A percentile compares a stretch with the other conserved stretches of the same genome.
phyloP scores from a whole-genome alignment of 1,139 yeast species.

The Pichia sp. region DNA sequence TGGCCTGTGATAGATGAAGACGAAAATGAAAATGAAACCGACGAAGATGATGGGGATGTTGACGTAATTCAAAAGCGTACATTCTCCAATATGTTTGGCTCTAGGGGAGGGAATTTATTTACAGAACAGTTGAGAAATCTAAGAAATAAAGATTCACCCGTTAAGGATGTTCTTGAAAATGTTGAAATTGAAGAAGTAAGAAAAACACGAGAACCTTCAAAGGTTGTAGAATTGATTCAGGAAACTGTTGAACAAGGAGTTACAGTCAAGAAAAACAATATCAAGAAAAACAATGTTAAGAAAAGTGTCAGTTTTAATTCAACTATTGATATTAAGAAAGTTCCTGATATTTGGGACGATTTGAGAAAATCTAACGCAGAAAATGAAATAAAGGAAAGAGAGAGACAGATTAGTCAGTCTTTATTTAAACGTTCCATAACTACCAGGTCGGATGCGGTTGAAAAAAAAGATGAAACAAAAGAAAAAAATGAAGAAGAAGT shows the following conservation, averaged over 20 bases:
- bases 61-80: slow-evolving; percentile 15
- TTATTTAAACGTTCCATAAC: slow-evolving; percentile 1
- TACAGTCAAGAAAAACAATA: slow-evolving; percentile 11
- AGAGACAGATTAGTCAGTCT: not conserved
- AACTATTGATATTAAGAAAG: slow-evolving; percentile 48
- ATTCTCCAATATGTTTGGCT: slow-evolving; percentile 20
- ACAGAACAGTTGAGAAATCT: slow-evolving; percentile 22
- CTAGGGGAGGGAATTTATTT: slow-evolving; percentile 24
- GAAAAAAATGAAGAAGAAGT: slow-evolving; percentile 10
- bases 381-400: slow-evolving; percentile 5
- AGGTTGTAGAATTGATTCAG: not conserved
- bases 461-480: slow-evolving; percentile 10
- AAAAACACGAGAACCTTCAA: not conserved
- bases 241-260: not conserved
- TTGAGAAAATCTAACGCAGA: slow-evolving; percentile 29
- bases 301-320: slow-evolving; percentile 51
- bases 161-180: not conserved
- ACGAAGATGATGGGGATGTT: slow-evolving; percentile 29
- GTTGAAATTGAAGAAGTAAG: not conserved
- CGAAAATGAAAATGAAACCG: slow-evolving; percentile 22
- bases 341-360: slow-evolving; percentile 51
- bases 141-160: slow-evolving; percentile 3
- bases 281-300: slow-evolving; percentile 33
- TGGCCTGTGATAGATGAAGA: slow-evolving; percentile 20
- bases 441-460: not conserved